phyloP scores from a whole-genome alignment of 2,329 filamentous ascomycete species.

The Fusarium chaquense region DNA sequence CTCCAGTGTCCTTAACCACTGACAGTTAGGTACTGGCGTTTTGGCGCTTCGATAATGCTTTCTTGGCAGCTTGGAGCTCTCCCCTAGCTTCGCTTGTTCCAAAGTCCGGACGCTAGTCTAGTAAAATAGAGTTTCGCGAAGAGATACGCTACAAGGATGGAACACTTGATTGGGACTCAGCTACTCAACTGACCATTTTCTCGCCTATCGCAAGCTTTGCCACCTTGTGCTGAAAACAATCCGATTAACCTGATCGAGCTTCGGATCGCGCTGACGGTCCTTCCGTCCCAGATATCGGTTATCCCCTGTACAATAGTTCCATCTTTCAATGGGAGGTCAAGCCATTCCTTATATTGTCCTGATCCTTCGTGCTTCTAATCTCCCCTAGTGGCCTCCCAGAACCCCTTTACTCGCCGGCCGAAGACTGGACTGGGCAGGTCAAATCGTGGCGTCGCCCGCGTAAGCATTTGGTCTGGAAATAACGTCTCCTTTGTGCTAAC shows the following conservation, averaged over 20 bases:
- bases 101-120: not conserved
- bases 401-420: not conserved
- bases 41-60: not conserved
- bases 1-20: not conserved
- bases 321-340: not conserved
- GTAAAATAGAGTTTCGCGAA: not conserved
- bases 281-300: no score
- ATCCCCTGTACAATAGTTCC: not conserved
- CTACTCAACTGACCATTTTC: not conserved
- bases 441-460: not conserved
- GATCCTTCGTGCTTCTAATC: not conserved
- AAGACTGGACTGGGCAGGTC: not conserved
- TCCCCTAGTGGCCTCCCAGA: not conserved
- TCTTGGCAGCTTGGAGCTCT: not conserved
- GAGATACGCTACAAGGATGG: not conserved
- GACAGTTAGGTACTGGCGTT: not conserved
- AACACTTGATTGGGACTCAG: not conserved
- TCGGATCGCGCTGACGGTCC: not conserved
- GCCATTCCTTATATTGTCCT: not conserved
- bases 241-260: not conserved
- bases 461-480: not conserved
- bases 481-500: not conserved
- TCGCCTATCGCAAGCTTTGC: not conserved
- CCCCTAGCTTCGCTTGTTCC: not conserved
- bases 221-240: fast-evolving